phyloP scores from a whole-genome alignment of 1,284 basidiomycete species.

The Acaromyces ingoldii region DNA sequence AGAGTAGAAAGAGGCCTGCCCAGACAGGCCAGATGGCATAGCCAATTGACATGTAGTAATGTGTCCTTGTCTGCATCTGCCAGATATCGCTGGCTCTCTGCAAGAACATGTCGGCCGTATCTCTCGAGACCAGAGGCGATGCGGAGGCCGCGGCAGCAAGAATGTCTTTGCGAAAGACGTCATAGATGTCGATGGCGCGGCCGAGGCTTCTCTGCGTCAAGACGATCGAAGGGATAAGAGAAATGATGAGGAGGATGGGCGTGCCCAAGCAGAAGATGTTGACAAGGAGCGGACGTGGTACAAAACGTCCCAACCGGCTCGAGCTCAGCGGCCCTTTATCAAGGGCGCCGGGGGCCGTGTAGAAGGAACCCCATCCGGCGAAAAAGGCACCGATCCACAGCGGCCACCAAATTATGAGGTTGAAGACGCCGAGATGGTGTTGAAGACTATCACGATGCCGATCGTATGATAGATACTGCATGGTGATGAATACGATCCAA shows the following conservation, averaged over 20 bases:
- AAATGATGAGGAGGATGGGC: conserved; percentile 20
- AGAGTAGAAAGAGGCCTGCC: conserved; percentile 28
- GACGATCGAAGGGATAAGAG: conserved; percentile 16
- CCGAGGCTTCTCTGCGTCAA: conserved; percentile 14
- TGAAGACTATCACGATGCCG: not conserved
- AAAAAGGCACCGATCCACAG: conserved; percentile 20
- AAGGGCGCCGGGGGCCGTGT: conserved; percentile 36
- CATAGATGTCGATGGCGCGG: conserved; percentile 13
- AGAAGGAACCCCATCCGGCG: conserved; percentile 38
- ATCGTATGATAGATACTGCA: conserved; percentile 6
- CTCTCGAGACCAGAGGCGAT: conserved; percentile 7
- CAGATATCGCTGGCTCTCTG: conserved; percentile 18
- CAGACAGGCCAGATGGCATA: conserved; percentile 32
- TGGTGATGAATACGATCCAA: conserved; percentile 23
- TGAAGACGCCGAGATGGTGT: conserved; percentile 13
- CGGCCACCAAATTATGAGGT: conserved; percentile 20
- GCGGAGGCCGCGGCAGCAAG: not conserved
- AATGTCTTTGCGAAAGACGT: not conserved
- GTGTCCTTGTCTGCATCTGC: conserved; percentile 14
- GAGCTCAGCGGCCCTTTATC: conserved; percentile 18
- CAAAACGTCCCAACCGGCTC: conserved; percentile 11
- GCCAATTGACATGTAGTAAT: conserved; percentile 22
- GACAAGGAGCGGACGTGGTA: conserved; percentile 30
- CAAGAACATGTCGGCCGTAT: conserved; percentile 2
- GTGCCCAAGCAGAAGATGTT: conserved; percentile 32